Evolutionary conservation across 2,329 filamentous ascomycete genomes (phyloP).

Genomic region (Alternaria angustiovoidea): DNA sequence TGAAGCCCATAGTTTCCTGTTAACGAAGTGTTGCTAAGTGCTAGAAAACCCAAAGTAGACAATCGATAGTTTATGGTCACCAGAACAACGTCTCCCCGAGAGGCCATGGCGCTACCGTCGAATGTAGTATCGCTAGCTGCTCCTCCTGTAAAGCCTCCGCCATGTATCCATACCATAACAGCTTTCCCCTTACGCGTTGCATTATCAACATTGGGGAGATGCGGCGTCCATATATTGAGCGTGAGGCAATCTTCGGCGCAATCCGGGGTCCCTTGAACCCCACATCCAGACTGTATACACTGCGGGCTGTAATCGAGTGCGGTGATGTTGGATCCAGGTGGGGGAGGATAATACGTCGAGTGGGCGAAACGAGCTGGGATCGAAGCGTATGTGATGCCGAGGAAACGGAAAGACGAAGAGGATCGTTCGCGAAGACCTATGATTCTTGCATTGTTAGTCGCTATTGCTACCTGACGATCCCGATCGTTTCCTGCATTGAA

Average conservation of each 20-base stretch:
- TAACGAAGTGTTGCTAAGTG: slow-evolving; percentile 52
- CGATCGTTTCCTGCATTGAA: slow-evolving; percentile 20
- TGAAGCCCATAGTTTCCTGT: slow-evolving; percentile 60
- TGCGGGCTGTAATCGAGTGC: slow-evolving; percentile 44
- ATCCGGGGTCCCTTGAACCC: slow-evolving; percentile 14
- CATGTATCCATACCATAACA: slow-evolving; percentile 59
- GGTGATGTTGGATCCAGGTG: slow-evolving; percentile 44
- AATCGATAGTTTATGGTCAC: slow-evolving; percentile 57
- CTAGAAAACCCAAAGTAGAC: slow-evolving; percentile 46
- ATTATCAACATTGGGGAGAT: slow-evolving; percentile 46
- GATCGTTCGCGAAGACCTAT: slow-evolving; percentile 56
- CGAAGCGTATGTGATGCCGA: slow-evolving; percentile 59
- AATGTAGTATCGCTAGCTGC: slow-evolving; percentile 55
- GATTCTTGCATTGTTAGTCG: slow-evolving; percentile 30
- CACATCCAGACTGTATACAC: slow-evolving; percentile 53
- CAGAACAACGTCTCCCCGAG: slow-evolving; percentile 57
- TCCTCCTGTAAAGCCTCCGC: slow-evolving; percentile 54
- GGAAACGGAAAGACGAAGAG: slow-evolving; percentile 57
- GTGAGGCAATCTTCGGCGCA: slow-evolving; percentile 58
- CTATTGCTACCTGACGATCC: slow-evolving; percentile 23
- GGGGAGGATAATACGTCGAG: slow-evolving; percentile 49
- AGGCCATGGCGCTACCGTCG: slow-evolving; percentile 58
- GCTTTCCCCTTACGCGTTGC: slow-evolving; percentile 46
- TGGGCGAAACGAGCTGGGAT: slow-evolving; percentile 58
- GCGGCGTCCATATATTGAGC: slow-evolving; percentile 49